Percentiles rank a stretch among this genome's conserved stretches.
Conservation (phyloP, 2,329 filamentous ascomycete genomes). For the Sporothrix globosa region DNA sequence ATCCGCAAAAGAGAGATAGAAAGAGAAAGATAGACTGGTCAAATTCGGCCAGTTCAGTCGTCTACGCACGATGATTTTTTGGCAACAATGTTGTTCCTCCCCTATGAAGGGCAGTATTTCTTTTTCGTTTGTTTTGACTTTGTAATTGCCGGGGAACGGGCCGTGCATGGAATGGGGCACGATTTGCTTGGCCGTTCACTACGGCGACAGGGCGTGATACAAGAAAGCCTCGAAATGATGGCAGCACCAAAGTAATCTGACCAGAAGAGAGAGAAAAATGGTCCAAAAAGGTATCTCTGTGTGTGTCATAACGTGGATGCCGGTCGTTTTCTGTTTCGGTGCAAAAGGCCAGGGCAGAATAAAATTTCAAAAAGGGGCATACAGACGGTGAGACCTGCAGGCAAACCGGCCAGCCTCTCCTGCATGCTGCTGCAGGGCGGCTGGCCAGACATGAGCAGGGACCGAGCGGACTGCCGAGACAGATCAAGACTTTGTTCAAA, state of each 20-base stretch:
- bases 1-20: background rate
- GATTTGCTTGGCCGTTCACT: background rate
- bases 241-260: background rate
- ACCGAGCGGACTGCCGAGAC: conserved; percentile 16
- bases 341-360: background rate
- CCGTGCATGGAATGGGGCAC: background rate
- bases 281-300: no score
- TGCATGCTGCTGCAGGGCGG: conserved; percentile 6
- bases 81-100: background rate
- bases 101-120: background rate
- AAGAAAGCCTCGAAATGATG: conserved; percentile 19
- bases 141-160: background rate
- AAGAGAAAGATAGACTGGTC: background rate
- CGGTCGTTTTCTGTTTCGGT: background rate
- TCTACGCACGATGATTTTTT: no score
- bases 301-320: background rate
- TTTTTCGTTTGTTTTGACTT: background rate
- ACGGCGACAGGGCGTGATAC: conserved; percentile 4
- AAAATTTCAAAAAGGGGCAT: background rate
- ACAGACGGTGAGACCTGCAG: conserved; percentile 24
- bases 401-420: conserved; percentile 16
- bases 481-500: background rate
- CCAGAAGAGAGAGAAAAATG: background rate
- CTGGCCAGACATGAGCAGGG: background rate
- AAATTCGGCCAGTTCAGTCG: no score